A percentile compares a stretch with the other conserved stretches of the same genome.
These are phyloP conservation scores for Bryoerythrophyllum caledonicum DNA, from an alignment of 225 moss, liverwort and hornwort genomes.

Conservation along the genomic window DNA sequence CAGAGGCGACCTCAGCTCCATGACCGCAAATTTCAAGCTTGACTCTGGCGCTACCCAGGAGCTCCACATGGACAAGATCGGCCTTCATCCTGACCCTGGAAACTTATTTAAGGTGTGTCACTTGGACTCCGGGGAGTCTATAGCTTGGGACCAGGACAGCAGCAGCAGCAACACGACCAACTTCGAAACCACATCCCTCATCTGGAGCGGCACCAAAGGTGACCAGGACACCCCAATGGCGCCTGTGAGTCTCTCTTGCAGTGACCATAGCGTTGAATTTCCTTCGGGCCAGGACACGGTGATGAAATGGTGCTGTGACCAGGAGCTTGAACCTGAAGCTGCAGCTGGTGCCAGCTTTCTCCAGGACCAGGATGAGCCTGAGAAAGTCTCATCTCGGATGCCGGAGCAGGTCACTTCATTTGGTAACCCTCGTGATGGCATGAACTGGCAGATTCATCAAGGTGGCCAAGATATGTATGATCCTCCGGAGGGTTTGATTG, in stretches of 20 bases:
- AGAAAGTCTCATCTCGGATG: background rate
- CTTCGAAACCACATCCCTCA: slow-evolving; percentile 39
- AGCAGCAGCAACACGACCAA: slow-evolving; percentile 55
- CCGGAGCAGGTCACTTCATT: slow-evolving; percentile 15
- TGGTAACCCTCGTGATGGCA: slow-evolving; percentile 19
- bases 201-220: slow-evolving; percentile 41
- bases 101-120: slow-evolving; percentile 17
- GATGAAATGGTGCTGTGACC: slow-evolving; percentile 70
- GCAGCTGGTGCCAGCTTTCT: too few relatives aligned
- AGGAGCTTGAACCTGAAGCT: background rate
- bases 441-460: slow-evolving; percentile 75
- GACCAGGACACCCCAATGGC: slow-evolving; percentile 25
- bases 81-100: slow-evolving; percentile 23
- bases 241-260: slow-evolving; percentile 17
- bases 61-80: slow-evolving; percentile 5
- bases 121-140: slow-evolving; percentile 25
- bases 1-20: slow-evolving; percentile 43
- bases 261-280: slow-evolving; percentile 38
- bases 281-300: slow-evolving; percentile 51
- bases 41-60: background rate
- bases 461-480: slow-evolving; percentile 64
- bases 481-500: slow-evolving; percentile 35
- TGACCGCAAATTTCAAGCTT: slow-evolving; percentile 35
- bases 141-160: slow-evolving; percentile 43
- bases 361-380: too few relatives aligned